phyloP scores from a whole-genome alignment of 345 rosid species.

The Hibiscus trionum region DNA sequence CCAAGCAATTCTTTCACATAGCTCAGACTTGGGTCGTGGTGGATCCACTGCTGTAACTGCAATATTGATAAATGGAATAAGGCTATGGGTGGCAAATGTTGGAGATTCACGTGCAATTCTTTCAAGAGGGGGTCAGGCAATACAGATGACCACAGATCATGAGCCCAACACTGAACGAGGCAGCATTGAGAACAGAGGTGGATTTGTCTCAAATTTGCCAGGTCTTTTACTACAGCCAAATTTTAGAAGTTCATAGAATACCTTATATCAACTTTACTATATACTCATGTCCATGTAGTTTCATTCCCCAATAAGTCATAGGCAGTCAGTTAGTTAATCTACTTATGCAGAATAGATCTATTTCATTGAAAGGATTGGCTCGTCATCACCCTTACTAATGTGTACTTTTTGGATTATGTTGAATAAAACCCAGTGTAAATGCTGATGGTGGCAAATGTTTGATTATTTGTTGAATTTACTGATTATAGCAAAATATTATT shows the following conservation, averaged over 20 bases:
- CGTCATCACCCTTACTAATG: too few relatives aligned
- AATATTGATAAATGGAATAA: conserved; percentile 45
- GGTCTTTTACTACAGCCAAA: conserved; percentile 22
- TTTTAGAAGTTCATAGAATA: not conserved
- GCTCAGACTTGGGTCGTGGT: conserved; percentile 58
- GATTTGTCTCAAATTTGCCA: conserved; percentile 75
- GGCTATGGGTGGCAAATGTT: conserved; percentile 57
- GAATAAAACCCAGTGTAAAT: not conserved
- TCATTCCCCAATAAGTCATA: too few relatives aligned
- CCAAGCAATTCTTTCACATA: conserved; percentile 50
- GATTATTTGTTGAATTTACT: not conserved
- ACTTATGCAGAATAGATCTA: too few relatives aligned
- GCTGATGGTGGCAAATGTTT: not conserved
- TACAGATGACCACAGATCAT: conserved; percentile 53
- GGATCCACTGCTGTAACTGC: conserved; percentile 84
- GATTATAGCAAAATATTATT: not conserved
- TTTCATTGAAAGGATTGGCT: too few relatives aligned
- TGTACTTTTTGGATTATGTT: not conserved
- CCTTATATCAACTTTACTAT: not conserved
- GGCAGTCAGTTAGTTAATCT: too few relatives aligned
- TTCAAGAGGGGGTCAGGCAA: conserved; percentile 47
- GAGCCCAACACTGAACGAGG: conserved; percentile 60
- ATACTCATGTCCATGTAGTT: too few relatives aligned
- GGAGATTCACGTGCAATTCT: conserved; percentile 77
- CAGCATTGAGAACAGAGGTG: conserved; percentile 62